Evolutionary conservation across 257 asterid genomes (phyloP), one percentile per base, ranked within the genome.

Genomic region (Linderniella brevidens): DNA sequence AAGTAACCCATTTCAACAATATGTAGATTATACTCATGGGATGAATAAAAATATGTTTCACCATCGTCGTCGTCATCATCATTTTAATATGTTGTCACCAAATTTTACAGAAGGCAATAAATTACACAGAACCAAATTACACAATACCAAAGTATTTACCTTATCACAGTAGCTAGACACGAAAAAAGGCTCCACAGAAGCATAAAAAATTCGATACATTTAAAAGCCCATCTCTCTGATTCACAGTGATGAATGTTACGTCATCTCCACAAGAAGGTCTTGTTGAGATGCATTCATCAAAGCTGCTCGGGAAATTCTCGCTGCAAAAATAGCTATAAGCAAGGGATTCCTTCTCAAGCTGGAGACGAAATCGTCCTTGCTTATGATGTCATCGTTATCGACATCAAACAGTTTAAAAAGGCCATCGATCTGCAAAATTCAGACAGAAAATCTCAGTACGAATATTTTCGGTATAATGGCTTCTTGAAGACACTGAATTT

Each of bases 241-340:
- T 25, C 32, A 40, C 9, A 8, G 47, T 1, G 47, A 16, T n/a
- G 0, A 7, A 42, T 42, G 47, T 42, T 3, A 8, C 0, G 17
- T 0, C 14, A 5, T 14, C 9, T 42, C 47, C 8, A 5, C 8
- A 52, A 55, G 50, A 14, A 57, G 29, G 47, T 19, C 49, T 46
- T 37, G 37, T 60, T 49, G 65, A 19, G 35, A 50, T 38, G 62
- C 62, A 3, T 60, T 40, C 42, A 54, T 49, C 14, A 20, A 48
- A 44, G 45, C 60, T 37, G 50, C 47, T 46, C 52, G 64, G 55
- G 55, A 46, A 48, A 79, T 46, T 55, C 58, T 67, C 52, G 82
- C 72, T 2, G 78, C 68, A 54, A 90, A 79, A 37, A 90, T 74
- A 5, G 92, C 82, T 36, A 90, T 64, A 38, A 85, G 78, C 76